Conservation (phyloP, 1,284 basidiomycete genomes). For the Pulveroboletus sp. region DNA sequence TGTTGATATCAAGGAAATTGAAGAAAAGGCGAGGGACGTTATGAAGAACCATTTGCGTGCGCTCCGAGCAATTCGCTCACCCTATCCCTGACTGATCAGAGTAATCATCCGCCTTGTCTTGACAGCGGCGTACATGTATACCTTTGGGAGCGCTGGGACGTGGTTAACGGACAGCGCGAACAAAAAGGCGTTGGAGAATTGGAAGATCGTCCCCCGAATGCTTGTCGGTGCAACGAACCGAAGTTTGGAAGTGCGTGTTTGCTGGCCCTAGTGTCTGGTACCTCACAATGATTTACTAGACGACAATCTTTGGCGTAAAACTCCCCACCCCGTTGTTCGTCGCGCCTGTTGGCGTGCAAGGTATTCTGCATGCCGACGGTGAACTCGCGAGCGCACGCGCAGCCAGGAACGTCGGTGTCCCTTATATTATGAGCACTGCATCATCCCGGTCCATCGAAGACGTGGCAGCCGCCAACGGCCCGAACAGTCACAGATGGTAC, state of each 20-base stretch:
- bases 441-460: slow-evolving; percentile 56
- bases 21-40: slow-evolving; percentile 50
- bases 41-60: slow-evolving; percentile 48
- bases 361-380: slow-evolving; percentile 54
- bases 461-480: slow-evolving; percentile 51
- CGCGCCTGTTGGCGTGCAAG: slow-evolving; percentile 61
- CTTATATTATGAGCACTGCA: slow-evolving; percentile 60
- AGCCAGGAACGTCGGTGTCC: slow-evolving; percentile 51
- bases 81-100: background rate
- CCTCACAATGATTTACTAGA: slow-evolving; percentile 31
- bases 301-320: slow-evolving; percentile 51
- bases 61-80: slow-evolving; percentile 4
- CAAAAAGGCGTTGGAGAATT: slow-evolving; percentile 44
- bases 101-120: background rate
- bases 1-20: slow-evolving; percentile 51
- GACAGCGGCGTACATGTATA: slow-evolving; percentile 50
- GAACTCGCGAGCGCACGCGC: slow-evolving; percentile 57
- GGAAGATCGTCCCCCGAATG: slow-evolving; percentile 60
- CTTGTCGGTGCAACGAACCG: slow-evolving; percentile 53
- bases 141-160: slow-evolving; percentile 50
- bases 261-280: background rate
- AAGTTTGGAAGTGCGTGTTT: slow-evolving; percentile 45
- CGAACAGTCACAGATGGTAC: slow-evolving; percentile 50
- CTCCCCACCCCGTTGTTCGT: slow-evolving; percentile 51
- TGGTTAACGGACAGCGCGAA: slow-evolving; percentile 46